Percentiles rank a stretch among this genome's conserved stretches.
phyloP scores from a whole-genome alignment of 805 yeast genomes.

The Grigorovia transvaalensis region DNA sequence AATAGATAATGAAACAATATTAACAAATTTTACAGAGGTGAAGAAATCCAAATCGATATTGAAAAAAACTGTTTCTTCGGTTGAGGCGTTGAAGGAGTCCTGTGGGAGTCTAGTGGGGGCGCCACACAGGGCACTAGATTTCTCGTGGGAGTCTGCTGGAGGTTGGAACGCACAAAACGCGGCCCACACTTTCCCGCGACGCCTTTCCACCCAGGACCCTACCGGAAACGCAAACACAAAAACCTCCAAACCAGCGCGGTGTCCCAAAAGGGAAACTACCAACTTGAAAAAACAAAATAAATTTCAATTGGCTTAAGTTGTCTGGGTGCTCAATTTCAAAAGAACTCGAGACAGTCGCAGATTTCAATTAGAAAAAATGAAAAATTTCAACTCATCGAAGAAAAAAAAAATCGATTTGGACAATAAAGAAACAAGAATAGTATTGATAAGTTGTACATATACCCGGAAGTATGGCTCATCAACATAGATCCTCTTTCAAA shows the following conservation, averaged over 20 bases:
- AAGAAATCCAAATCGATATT: not conserved
- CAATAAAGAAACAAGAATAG: too few relatives aligned
- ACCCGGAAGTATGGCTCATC: slow-evolving; percentile 46
- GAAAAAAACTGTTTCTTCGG: not conserved
- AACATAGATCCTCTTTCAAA: slow-evolving; percentile 78
- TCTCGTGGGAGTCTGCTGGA: not conserved
- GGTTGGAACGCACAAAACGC: too few relatives aligned
- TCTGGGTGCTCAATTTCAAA: not conserved
- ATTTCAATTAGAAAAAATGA: not conserved
- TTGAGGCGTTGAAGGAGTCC: not conserved
- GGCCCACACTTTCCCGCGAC: not conserved
- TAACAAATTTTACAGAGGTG: not conserved
- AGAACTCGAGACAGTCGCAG: too few relatives aligned
- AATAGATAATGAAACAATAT: not conserved
- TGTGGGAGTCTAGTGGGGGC: not conserved
- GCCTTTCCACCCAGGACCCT: not conserved
- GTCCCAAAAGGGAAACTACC: not conserved
- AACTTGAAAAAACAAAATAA: not conserved
- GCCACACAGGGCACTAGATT: not conserved
- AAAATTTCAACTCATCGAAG: not conserved
- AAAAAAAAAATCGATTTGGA: not conserved
- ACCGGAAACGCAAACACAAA: too few relatives aligned
- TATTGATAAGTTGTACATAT: too few relatives aligned
- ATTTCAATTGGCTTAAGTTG: too few relatives aligned
- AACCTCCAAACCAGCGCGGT: not conserved